These are phyloP conservation scores for Trichomonas gallinae DNA, from an alignment of 208 protist genomes.

Conservation along the genomic window DNA sequence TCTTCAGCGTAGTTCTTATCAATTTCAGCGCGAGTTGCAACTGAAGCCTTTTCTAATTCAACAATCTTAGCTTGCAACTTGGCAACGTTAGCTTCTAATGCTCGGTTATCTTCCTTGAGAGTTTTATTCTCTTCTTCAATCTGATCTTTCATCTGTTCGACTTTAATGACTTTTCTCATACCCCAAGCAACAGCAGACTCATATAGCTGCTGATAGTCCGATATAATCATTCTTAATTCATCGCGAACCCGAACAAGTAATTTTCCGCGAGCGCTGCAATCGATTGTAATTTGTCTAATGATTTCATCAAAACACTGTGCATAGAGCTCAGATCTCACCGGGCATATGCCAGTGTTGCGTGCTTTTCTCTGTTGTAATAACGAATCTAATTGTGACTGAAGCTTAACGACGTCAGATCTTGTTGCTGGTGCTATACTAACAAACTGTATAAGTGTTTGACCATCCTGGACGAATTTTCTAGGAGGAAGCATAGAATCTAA, in stretches of 20 bases:
- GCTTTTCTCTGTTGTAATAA: slow-evolving; percentile 71
- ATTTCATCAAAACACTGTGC: slow-evolving; percentile 75
- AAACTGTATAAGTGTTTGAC: slow-evolving; percentile 46
- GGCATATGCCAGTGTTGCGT: slow-evolving; percentile 76
- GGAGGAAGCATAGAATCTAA: slow-evolving; percentile 58
- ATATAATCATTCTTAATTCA: slow-evolving; percentile 73
- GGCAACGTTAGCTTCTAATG: not conserved
- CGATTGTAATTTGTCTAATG: slow-evolving; percentile 86
- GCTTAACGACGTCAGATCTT: slow-evolving; percentile 61
- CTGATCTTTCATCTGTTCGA: slow-evolving; percentile 70
- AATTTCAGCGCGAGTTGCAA: not conserved
- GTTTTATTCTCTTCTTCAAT: slow-evolving; percentile 8
- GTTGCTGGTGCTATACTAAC: slow-evolving; percentile 59
- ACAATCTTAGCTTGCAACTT: not conserved
- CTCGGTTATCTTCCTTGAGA: not conserved
- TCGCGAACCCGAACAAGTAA: slow-evolving; percentile 82
- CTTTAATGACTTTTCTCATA: slow-evolving; percentile 84
- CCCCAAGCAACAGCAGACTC: slow-evolving; percentile 69
- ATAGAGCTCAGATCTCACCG: slow-evolving; percentile 86
- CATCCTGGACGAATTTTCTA: slow-evolving; percentile 37
- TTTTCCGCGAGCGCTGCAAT: slow-evolving; percentile 81
- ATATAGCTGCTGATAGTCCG: slow-evolving; percentile 58
- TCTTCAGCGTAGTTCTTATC: not conserved
- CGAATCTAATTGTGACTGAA: slow-evolving; percentile 66
- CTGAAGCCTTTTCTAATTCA: not conserved